Conservation (phyloP, 306 rosid species). For the Trichosanthes truncata region DNA sequence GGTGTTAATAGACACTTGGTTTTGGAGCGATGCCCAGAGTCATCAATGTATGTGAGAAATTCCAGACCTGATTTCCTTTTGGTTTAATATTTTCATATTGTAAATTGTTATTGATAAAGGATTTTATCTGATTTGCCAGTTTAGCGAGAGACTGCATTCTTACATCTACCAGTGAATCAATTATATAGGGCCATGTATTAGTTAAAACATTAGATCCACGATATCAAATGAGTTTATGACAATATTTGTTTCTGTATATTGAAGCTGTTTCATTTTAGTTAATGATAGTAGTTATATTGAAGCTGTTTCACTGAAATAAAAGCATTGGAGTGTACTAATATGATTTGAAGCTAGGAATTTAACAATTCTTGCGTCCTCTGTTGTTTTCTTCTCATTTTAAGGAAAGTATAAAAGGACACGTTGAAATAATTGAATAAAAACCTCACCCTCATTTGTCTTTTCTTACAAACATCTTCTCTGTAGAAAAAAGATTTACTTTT, state of each 20-base stretch:
- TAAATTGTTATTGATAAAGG: background rate
- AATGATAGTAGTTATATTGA: too few species aligned
- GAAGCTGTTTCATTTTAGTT: too few species aligned
- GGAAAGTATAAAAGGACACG: background rate
- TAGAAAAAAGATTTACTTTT: too few species aligned
- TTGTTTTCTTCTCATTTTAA: background rate
- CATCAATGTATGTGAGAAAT: slow-evolving; percentile 58
- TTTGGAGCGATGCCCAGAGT: slow-evolving; percentile 79
- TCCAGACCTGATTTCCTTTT: background rate
- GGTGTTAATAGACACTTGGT: slow-evolving; percentile 88
- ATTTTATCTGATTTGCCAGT: background rate
- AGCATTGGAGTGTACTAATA: background rate
- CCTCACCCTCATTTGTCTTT: too few species aligned
- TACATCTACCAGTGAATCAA: background rate
- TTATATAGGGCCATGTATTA: background rate
- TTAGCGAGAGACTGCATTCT: background rate
- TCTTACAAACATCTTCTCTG: background rate
- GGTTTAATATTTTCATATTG: background rate
- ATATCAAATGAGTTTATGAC: background rate
- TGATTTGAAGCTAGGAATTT: background rate
- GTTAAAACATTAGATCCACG: background rate
- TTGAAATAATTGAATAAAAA: background rate
- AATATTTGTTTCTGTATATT: too few species aligned
- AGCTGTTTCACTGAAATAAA: background rate
- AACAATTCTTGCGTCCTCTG: background rate